Conservation (phyloP, 768 basidiomycete species). For the Calocybe gangraenosa region DNA sequence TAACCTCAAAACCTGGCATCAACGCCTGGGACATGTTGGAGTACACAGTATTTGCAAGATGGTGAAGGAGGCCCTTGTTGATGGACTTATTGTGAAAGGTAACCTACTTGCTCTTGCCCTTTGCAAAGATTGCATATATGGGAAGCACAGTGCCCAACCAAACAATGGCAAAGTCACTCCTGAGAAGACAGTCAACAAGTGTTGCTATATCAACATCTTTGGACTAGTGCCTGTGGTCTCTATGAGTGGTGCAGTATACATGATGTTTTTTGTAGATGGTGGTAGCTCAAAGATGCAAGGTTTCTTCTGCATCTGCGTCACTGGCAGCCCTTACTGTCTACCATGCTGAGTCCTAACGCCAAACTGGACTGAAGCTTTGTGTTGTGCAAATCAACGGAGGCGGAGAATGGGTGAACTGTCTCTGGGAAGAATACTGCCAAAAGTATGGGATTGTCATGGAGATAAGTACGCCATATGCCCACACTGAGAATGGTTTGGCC, state of each 20-base stretch:
- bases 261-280: constrained; percentile 22
- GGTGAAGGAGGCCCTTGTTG: constrained; percentile 13
- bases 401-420: constrained; percentile 20
- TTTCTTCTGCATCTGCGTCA: not conserved
- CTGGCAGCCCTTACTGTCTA: not conserved
- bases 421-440: constrained; percentile 15
- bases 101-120: not conserved
- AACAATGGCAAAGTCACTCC: constrained; percentile 18
- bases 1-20: no score
- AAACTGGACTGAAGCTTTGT: constrained; percentile 4
- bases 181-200: constrained; percentile 11
- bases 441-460: constrained; percentile 21
- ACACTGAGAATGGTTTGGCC: constrained; percentile 24
- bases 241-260: constrained; percentile 14
- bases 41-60: constrained; percentile 1
- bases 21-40: not conserved
- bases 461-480: constrained; percentile 20
- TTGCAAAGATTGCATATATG: constrained; percentile 24
- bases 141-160: constrained; percentile 17
- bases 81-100: constrained; percentile 16
- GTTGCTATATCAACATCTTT: constrained; percentile 18
- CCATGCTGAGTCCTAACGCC: not conserved
- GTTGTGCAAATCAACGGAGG: constrained; percentile 21
- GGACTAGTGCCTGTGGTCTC: constrained; percentile 17
- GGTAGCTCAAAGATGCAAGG: constrained; percentile 9